These are phyloP conservation scores for Hyphopichia buzzinii DNA, from an alignment of 1,139 yeast genomes.

Conservation along the genomic window DNA sequence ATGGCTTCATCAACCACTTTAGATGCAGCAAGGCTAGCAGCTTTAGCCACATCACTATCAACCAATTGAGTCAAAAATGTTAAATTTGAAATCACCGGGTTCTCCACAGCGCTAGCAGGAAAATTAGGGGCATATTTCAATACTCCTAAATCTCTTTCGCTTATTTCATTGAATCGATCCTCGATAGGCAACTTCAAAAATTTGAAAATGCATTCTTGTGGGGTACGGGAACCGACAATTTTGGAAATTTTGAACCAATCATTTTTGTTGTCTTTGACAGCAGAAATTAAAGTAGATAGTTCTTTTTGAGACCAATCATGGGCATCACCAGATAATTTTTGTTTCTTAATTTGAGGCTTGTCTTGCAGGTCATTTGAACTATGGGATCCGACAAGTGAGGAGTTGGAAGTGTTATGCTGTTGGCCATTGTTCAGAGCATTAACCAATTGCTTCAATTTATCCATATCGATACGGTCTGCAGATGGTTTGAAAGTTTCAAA, in stretches of 20 bases:
- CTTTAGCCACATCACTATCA: constrained; percentile 82
- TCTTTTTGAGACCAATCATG: constrained; percentile 70
- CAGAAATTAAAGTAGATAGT: constrained; percentile 55
- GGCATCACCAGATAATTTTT: constrained; percentile 31
- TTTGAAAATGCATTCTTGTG: constrained; percentile 78
- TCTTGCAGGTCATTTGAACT: constrained; percentile 4
- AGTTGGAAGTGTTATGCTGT: neutral
- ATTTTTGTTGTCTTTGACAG: constrained; percentile 54
- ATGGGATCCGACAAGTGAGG: constrained; percentile 3
- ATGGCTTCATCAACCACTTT: constrained; percentile 54
- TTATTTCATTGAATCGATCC: constrained; percentile 56
- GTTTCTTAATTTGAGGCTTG: constrained; percentile 32
- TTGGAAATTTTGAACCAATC: constrained; percentile 78
- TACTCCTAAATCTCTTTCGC: constrained; percentile 48
- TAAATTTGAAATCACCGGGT: constrained; percentile 88
- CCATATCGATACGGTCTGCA: constrained; percentile 53
- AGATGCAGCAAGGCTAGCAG: constrained; percentile 70
- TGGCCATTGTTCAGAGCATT: neutral
- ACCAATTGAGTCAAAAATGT: constrained; percentile 84
- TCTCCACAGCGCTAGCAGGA: constrained; percentile 82
- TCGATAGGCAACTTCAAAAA: constrained; percentile 82
- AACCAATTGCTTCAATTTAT: constrained; percentile 53
- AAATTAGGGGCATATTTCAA: constrained; percentile 78
- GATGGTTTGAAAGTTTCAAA: constrained; percentile 74
- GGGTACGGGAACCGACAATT: constrained; percentile 63